phyloP scores from a whole-genome alignment of 108 stramenopile genomes.

The Nannochloropsis oceanica region DNA sequence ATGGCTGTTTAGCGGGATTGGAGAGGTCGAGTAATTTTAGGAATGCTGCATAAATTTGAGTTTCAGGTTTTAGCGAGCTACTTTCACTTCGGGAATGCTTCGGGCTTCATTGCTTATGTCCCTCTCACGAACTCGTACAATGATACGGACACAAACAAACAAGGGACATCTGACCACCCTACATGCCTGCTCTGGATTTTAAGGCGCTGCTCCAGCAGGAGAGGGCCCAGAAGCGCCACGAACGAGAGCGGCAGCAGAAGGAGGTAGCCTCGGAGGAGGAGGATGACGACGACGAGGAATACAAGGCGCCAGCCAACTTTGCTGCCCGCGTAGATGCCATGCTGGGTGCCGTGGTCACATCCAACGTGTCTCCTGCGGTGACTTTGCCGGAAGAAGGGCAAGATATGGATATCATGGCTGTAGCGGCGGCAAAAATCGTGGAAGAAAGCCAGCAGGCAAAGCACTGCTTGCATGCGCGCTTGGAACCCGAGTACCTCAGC shows the following conservation, averaged over 20 bases:
- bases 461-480: neutral
- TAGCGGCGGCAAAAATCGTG: neutral
- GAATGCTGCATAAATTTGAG: no score
- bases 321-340: neutral
- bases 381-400: neutral
- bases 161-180: no score
- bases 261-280: neutral
- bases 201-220: slow-evolving; percentile 6
- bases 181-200: slow-evolving; percentile 11
- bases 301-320: neutral
- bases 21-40: no score
- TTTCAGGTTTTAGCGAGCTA: no score
- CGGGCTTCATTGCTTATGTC: no score
- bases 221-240: neutral
- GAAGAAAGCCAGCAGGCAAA: neutral
- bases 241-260: neutral
- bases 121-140: no score
- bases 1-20: no score
- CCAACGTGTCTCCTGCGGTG: neutral
- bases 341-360: neutral
- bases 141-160: no score
- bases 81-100: no score
- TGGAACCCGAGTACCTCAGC: neutral
- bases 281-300: neutral
- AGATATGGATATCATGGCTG: neutral